Percentiles rank a stretch among this genome's conserved stretches.
These are phyloP conservation scores for Secale cereale DNA, from an alignment of 176 grass and related monocot species.

Conservation along the genomic window DNA sequence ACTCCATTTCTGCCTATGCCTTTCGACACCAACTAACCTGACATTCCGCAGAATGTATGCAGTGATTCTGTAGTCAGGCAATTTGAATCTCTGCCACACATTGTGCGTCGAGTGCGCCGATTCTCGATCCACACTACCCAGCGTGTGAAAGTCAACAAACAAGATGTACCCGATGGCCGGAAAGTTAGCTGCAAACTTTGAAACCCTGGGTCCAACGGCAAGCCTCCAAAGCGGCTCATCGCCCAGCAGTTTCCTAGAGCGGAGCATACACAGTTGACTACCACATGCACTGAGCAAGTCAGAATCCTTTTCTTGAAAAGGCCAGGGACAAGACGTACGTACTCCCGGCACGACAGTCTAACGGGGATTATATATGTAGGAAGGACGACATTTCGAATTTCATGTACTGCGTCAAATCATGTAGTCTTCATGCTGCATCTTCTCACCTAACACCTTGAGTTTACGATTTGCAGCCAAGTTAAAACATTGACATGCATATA, in stretches of 20 bases:
- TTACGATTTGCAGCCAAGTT: not conserved
- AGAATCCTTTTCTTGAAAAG: constrained; percentile 13
- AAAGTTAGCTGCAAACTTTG: constrained; percentile 41
- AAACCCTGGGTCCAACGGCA: constrained; percentile 32
- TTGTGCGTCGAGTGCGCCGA: not conserved
- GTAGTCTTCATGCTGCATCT: constrained; percentile 20
- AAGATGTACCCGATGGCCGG: constrained; percentile 28
- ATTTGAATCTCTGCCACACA: not conserved
- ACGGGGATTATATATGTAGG: not conserved
- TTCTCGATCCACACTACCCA: constrained; percentile 9
- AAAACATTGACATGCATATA: not conserved
- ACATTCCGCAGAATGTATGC: not conserved
- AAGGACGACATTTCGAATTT: constrained; percentile 31
- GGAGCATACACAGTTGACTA: constrained; percentile 39
- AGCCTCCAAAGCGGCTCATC: constrained; percentile 32
- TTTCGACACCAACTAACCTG: not conserved
- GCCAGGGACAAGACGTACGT: constrained; percentile 15
- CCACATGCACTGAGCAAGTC: constrained; percentile 21
- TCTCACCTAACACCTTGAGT: constrained; percentile 4
- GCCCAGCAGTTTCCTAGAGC: constrained; percentile 34
- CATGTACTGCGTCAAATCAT: not conserved
- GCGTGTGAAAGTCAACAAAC: constrained; percentile 44
- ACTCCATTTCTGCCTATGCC: not conserved
- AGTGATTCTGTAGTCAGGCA: not conserved
- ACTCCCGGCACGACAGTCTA: constrained; percentile 18